A percentile compares a stretch with the other conserved stretches of the same genome.
phyloP scores from a whole-genome alignment of 108 stramenopile genomes.

The Skeletonema tropicum region DNA sequence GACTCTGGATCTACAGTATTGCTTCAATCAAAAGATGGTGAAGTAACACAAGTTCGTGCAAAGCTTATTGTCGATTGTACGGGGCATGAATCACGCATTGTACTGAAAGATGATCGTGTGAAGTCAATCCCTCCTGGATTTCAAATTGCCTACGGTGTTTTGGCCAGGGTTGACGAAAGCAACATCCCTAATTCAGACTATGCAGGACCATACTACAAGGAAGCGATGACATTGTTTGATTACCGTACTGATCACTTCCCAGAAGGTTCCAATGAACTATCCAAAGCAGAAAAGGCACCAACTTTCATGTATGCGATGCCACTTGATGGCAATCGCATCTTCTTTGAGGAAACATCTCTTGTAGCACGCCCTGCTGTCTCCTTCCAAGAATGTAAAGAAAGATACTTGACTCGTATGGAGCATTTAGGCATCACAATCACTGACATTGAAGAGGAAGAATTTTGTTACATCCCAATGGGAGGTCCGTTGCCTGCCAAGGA shows the following conservation, averaged over 20 bases:
- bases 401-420: constrained; percentile 77
- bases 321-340: constrained; percentile 75
- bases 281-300: constrained; percentile 65
- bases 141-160: constrained; percentile 94
- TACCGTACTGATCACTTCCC: constrained; percentile 93
- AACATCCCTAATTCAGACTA: constrained; percentile 46
- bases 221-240: constrained; percentile 96
- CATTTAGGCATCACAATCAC: constrained; percentile 85
- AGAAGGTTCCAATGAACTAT: constrained; percentile 36
- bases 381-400: constrained; percentile 94
- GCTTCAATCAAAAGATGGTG: constrained; percentile 57
- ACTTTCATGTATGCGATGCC: constrained; percentile 99
- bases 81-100: constrained; percentile 89
- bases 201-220: constrained; percentile 91
- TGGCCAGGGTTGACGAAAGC: constrained; percentile 77
- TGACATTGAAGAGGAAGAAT: constrained; percentile 92
- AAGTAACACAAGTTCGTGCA: constrained; percentile 63
- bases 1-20: constrained; percentile 61
- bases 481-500: constrained; percentile 87
- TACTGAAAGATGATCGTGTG: constrained; percentile 72
- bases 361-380: constrained; percentile 90
- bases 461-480: constrained; percentile 96
- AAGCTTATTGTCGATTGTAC: constrained; percentile 92
- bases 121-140: constrained; percentile 73
- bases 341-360: constrained; percentile 94